These are phyloP conservation scores for Forsythia viridissima DNA, from an alignment of 257 asterid species.

Conservation along the genomic window DNA sequence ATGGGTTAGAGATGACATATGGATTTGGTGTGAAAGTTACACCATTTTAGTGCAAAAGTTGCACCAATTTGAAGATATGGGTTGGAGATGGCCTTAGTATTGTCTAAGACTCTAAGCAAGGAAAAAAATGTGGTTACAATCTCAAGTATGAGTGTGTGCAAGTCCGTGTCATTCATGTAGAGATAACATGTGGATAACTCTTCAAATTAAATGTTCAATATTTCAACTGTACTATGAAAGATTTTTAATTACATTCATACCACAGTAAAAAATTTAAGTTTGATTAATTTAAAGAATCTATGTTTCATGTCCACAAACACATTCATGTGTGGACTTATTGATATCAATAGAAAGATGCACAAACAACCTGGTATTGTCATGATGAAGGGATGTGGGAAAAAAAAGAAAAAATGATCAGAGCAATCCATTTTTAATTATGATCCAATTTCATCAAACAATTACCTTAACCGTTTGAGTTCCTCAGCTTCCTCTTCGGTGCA, in stretches of 20 bases:
- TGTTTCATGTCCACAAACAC: not conserved
- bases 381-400: not conserved
- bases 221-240: not conserved
- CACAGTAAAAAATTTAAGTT: no score
- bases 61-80: no score
- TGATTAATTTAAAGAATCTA: not conserved
- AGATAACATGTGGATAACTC: not conserved
- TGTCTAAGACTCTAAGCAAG: no score
- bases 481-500: conserved; percentile 80
- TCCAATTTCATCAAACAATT: conserved; percentile 19
- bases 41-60: no score
- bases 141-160: not conserved
- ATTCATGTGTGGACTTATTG: not conserved
- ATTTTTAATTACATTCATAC: no score
- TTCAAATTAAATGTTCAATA: not conserved
- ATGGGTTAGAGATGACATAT: no score
- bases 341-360: not conserved
- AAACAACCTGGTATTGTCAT: not conserved
- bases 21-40: no score
- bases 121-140: no score
- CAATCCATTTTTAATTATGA: not conserved
- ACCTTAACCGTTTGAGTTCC: conserved; percentile 86
- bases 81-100: no score
- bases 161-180: not conserved
- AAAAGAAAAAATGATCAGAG: not conserved